Base-by-base conservation (phyloP, 768 basidiomycete genomes). In the Naganishia vaughanmartiniae region DNA sequence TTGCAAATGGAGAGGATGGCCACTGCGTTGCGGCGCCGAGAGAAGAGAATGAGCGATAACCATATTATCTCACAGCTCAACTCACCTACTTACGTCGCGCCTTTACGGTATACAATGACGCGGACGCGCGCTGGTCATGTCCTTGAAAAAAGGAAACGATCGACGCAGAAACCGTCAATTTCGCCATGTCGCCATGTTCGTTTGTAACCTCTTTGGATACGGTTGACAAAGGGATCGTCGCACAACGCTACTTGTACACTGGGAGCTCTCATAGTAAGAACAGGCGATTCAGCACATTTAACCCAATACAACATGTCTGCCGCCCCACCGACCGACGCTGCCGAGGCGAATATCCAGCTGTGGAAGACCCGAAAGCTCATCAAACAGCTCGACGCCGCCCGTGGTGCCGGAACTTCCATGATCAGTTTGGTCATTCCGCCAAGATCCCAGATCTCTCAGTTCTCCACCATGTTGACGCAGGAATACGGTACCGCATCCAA, bases 401-500 rank as follows among this genome's bases (percentile, higher is more conserved):
- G 92, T 86, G 93, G 93, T 75, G 93, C 92, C 76, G 92, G 96
- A 71, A 99, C 96, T 70, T 95, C 92, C 77, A 98, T 98, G 95
- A 97, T 98, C 84, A 93, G 91, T 83, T 86, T 98, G 73, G 94
- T 97, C 82, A 88, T 97, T 71, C 95, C 95, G 33, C 94, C 95
- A 63, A 93, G 93, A 86, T 82, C 83, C 83, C 95, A 98, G 87
- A 91, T 99, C 81, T 94, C 94, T 45, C 89, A 93, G 72, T 89
- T 90, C 74, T 89, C 89, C 56, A 89, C 89, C 70, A 96, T 99
- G 95, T 87, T 99, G 80, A 97, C 95, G 66, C 93, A 95, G 81
- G 96, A 96, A 82, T 95, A 93, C 77, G 93, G 93, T 66, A 97
- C 94, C 9, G 96, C 96, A n/a, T 96, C 94, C 72, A 98, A 99